Evolutionary conservation across 805 yeast species (phyloP).

Genomic region (Barnettozyma wickerhamii): DNA sequence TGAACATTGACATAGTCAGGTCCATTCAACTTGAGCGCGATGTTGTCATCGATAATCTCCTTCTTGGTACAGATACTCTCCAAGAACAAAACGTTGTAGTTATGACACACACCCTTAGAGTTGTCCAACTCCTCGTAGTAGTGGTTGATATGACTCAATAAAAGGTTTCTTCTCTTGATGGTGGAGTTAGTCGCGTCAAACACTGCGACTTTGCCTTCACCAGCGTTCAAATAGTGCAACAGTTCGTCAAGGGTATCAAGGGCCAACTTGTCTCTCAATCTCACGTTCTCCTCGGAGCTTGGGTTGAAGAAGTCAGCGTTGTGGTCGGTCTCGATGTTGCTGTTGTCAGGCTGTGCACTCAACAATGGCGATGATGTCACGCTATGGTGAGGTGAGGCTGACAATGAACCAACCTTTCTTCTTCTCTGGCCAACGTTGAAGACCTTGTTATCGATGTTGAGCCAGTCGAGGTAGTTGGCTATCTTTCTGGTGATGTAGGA

Average conservation of each 20-base stretch:
- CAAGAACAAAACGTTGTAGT: constrained; percentile 36
- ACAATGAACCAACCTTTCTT: constrained; percentile 26
- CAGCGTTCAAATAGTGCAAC: constrained; percentile 27
- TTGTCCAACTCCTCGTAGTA: constrained; percentile 31
- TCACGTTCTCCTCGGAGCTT: constrained; percentile 30
- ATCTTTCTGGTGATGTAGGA: constrained; percentile 64
- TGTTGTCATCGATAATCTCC: constrained; percentile 27
- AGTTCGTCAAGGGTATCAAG: constrained; percentile 39
- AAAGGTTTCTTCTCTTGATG: constrained; percentile 35
- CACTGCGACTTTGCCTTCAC: constrained; percentile 41
- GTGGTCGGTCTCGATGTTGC: constrained; percentile 8
- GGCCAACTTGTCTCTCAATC: constrained; percentile 42
- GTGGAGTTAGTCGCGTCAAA: constrained; percentile 53
- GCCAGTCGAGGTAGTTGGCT: constrained; percentile 58
- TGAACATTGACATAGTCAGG: constrained; percentile 25
- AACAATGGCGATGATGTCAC: neutral
- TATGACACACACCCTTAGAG: constrained; percentile 33
- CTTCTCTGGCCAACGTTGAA: constrained; percentile 71
- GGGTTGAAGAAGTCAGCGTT: constrained; percentile 36
- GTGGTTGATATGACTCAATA: constrained; percentile 25
- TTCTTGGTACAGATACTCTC: constrained; percentile 31
- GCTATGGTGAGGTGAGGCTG: constrained; percentile 6
- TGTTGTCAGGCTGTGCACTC: constrained; percentile 1
- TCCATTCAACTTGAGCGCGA: constrained; percentile 29
- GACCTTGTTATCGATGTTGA: constrained; percentile 57